Evolutionary conservation across 371 early-diverging fungal genomes (phyloP).

Genomic region (Zopfochytrium polystomum): DNA sequence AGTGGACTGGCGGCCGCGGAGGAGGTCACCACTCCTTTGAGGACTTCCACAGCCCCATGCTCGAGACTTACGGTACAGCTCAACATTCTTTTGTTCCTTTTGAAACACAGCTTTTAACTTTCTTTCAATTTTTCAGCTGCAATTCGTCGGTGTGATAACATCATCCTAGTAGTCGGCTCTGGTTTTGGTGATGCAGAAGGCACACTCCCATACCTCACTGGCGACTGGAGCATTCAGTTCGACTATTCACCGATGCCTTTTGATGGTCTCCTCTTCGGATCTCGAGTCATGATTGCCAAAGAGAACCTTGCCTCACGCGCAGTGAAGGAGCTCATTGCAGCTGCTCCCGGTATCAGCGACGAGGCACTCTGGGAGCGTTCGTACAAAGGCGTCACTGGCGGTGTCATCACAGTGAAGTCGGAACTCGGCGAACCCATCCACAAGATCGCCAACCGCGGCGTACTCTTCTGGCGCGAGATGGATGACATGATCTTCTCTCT

Average conservation of each 20-base stretch:
- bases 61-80: constrained; percentile 75
- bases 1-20: constrained; percentile 97
- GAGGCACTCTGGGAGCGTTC: constrained; percentile 92
- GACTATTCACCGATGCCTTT: constrained; percentile 94
- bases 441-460: constrained; percentile 94
- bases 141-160: constrained; percentile 81
- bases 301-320: constrained; percentile 80
- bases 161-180: constrained; percentile 87
- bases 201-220: constrained; percentile 91
- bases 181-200: constrained; percentile 91
- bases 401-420: constrained; percentile 89
- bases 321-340: constrained; percentile 89
- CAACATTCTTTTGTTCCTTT: constrained; percentile 6
- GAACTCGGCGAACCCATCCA: constrained; percentile 97
- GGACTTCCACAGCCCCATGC: constrained; percentile 90
- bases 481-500: constrained; percentile 87
- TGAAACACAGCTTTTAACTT: neutral
- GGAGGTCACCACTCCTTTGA: constrained; percentile 97
- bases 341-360: constrained; percentile 76
- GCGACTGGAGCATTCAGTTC: constrained; percentile 84
- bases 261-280: constrained; percentile 91
- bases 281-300: constrained; percentile 93
- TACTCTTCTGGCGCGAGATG: constrained; percentile 91
- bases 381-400: constrained; percentile 86
- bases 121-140: constrained; percentile 49